Base-by-base conservation (phyloP, 176 grass and related monocot genomes). In the Oryza longistaminata region DNA sequence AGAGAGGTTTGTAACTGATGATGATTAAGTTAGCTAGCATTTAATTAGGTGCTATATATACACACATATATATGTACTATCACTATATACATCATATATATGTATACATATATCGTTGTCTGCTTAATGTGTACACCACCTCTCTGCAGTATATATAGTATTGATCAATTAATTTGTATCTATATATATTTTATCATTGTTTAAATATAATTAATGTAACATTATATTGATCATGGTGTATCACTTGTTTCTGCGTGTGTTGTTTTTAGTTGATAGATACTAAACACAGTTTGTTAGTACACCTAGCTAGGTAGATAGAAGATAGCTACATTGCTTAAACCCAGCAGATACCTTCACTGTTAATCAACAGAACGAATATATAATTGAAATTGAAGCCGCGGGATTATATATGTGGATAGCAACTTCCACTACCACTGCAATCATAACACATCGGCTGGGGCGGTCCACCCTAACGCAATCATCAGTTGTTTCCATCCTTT, bases 351-450 rank as follows among this genome's bases (percentile, higher is more conserved):
- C 24, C 71, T 84, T 84, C 61, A 52, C 61, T 16, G 24, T 52
- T 40, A 76, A 85, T 76, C 73, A 85, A 40, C 64, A 55, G 8
- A 76, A 62, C 58, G 58, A 62, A 62, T 27, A 27, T 27, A 27
- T 27, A 27, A 27, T 55, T 68, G 64, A 85, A 58, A 25, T 11
- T 22, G 17, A 58, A 58, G 53, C 53, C 53, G 19, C 53, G 53
- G 19, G 53, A 21, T 40, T 40, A 40, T 58, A n/a, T 58, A n/a
- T 9, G n/a, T 55, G 14, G 72, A 84, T 53, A 76, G 82, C 82
- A 67, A 67, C 64, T 68, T 76, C 73, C 73, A 69, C 82, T 39
- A 27, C 14, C 62, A 19, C 33, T 58, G 82, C 82, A 85, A 85
- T 85, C 61, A 85, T 85, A 68, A 27, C 82, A 31, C 9, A 9